Percentiles rank a stretch among this genome's conserved stretches.
phyloP scores from a whole-genome alignment of 2,329 filamentous ascomycete genomes.

The Sphaceloma murrayae region DNA sequence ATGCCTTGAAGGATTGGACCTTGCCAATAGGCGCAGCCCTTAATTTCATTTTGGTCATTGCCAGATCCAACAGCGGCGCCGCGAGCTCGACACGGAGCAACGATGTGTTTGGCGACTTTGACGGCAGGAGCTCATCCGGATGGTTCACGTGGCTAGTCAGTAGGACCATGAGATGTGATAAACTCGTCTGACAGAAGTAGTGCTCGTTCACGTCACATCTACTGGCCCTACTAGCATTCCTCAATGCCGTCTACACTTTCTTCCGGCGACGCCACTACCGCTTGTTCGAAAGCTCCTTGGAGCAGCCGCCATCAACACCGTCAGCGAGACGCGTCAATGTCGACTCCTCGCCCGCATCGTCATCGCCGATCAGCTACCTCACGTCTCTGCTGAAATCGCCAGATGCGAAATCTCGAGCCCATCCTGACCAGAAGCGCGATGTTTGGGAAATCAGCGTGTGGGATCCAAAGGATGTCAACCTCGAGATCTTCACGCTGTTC shows the following conservation, averaged over 20 bases:
- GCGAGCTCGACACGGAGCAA: constrained; percentile 41
- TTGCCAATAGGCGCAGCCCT: constrained; percentile 63
- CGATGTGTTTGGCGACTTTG: constrained; percentile 74
- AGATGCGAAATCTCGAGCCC: constrained; percentile 70
- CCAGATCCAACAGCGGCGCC: constrained; percentile 47
- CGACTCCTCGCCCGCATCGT: constrained; percentile 66
- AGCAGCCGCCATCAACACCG: constrained; percentile 64
- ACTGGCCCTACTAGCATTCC: constrained; percentile 55
- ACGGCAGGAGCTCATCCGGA: constrained; percentile 41
- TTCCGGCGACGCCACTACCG: constrained; percentile 76
- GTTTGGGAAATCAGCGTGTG: constrained; percentile 93
- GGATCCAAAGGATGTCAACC: constrained; percentile 78
- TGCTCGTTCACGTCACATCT: constrained; percentile 58
- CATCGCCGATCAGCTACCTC: constrained; percentile 70
- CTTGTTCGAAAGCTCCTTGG: constrained; percentile 78
- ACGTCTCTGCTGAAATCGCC: constrained; percentile 55
- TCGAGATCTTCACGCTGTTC: constrained; percentile 80
- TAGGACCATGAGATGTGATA: too few relatives aligned
- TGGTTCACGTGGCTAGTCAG: constrained; percentile 60
- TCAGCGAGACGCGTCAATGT: constrained; percentile 84
- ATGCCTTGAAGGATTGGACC: constrained; percentile 61
- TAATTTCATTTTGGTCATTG: constrained; percentile 73
- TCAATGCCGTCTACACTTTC: constrained; percentile 76
- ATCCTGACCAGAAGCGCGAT: constrained; percentile 71
- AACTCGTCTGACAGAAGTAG: too few relatives aligned